Conservation (phyloP, 768 basidiomycete genomes). For the Kwoniella heveanensis region DNA sequence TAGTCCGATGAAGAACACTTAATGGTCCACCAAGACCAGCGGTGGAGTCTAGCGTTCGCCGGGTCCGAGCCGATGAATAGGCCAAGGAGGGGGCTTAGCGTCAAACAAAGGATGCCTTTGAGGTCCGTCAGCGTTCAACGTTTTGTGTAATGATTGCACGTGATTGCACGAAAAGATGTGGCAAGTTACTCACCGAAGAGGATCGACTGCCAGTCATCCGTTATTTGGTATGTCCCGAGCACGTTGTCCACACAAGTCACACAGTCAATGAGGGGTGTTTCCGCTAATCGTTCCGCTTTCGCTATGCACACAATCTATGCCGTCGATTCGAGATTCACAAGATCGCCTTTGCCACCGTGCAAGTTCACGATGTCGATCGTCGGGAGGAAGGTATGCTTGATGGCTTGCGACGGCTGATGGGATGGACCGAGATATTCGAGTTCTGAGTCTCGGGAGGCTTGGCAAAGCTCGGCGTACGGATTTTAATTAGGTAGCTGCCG, state of each 20-base stretch:
- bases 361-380: not conserved
- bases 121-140: no score
- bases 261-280: no score
- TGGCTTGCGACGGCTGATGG: not conserved
- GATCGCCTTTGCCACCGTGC: not conserved
- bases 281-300: no score
- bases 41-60: not conserved
- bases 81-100: not conserved
- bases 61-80: not conserved
- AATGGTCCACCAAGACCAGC: not conserved
- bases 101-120: conserved; percentile 1
- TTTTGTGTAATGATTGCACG: not conserved
- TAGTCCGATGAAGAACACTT: not conserved
- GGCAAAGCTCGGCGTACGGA: not conserved
- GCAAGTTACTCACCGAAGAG: no score
- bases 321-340: not conserved
- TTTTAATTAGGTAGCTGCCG: not conserved
- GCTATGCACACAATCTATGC: no score
- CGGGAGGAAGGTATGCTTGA: not conserved
- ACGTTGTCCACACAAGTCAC: no score
- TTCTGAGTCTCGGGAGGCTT: not conserved
- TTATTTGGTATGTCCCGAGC: no score
- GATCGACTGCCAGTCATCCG: no score
- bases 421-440: not conserved
- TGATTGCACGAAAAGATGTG: not conserved